Percentiles rank a stretch among this genome's conserved stretches.
These are phyloP conservation scores for Naganishia albida DNA, from an alignment of 1,284 basidiomycete species.

Conservation along the genomic window DNA sequence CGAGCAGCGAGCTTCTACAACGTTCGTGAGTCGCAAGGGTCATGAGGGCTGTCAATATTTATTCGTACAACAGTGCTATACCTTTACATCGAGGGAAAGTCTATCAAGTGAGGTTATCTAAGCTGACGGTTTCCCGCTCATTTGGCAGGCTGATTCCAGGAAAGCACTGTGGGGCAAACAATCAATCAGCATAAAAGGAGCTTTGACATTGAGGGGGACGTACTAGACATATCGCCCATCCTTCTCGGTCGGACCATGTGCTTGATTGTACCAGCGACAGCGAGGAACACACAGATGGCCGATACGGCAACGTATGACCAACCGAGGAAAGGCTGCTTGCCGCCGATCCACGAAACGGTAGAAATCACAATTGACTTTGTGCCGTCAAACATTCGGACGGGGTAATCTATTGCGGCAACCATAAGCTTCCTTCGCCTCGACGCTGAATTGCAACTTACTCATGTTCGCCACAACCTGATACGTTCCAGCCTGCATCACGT, in stretches of 20 bases:
- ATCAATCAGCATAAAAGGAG: not conserved
- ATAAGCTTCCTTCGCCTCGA: not conserved
- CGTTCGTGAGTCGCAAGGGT: no score
- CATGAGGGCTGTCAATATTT: not conserved
- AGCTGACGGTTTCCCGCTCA: not conserved
- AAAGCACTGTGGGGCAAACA: slow-evolving; percentile 6
- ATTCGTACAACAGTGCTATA: not conserved
- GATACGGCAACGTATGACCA: slow-evolving; percentile 94
- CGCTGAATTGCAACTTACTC: slow-evolving; percentile 60
- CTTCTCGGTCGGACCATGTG: slow-evolving; percentile 91
- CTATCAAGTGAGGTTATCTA: not conserved
- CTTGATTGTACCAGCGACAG: slow-evolving; percentile 81
- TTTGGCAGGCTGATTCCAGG: slow-evolving; percentile 21
- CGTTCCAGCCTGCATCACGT: slow-evolving; percentile 69
- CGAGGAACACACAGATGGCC: slow-evolving; percentile 81
- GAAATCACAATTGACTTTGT: slow-evolving; percentile 97
- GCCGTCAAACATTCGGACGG: slow-evolving; percentile 85
- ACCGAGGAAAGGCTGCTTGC: slow-evolving; percentile 88
- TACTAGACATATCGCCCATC: slow-evolving; percentile 54
- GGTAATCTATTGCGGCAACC: slow-evolving; percentile 69
- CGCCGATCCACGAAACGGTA: slow-evolving; percentile 97
- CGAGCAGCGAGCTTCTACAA: no score
- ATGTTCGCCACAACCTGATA: slow-evolving; percentile 78
- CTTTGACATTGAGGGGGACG: slow-evolving; percentile 2
- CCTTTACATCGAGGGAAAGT: not conserved